Conservation (phyloP, 306 rosid genomes). For the Trichosanthes cucumerina region DNA sequence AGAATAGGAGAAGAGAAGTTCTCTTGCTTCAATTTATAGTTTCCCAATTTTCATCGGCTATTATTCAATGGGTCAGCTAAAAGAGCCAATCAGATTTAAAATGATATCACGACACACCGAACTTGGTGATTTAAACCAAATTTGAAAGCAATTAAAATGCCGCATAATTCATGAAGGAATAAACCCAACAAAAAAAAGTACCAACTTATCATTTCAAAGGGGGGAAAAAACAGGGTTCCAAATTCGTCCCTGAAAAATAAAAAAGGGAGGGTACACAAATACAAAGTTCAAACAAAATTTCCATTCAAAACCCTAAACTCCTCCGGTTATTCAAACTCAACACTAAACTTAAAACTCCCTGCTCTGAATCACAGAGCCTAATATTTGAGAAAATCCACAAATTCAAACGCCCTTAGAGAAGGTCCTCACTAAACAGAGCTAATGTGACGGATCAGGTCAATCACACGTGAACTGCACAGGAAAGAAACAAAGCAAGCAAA, state of each 20-base stretch:
- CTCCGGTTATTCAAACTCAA: neutral
- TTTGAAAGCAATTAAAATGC: too few relatives aligned
- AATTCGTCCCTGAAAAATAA: neutral
- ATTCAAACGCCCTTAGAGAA: neutral
- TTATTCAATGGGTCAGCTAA: too few relatives aligned
- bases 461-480: slow-evolving; percentile 70
- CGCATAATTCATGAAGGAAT: neutral
- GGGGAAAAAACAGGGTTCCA: neutral
- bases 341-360: neutral
- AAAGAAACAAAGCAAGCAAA: neutral
- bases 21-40: too few relatives aligned
- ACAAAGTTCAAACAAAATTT: neutral
- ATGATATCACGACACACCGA: too few relatives aligned
- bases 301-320: neutral
- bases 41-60: too few relatives aligned
- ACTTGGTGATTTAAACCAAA: too few relatives aligned
- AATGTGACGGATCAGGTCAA: slow-evolving; percentile 77
- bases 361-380: neutral
- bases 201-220: neutral
- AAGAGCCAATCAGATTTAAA: too few relatives aligned
- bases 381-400: neutral
- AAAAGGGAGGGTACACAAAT: neutral
- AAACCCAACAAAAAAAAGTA: neutral
- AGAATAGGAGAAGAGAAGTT: too few relatives aligned
- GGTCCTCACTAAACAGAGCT: slow-evolving; percentile 17